Evolutionary conservation across 371 early-diverging fungal species (phyloP), one percentile per base, ranked within the genome.

Genomic region (Rhizopus microsporus): DNA sequence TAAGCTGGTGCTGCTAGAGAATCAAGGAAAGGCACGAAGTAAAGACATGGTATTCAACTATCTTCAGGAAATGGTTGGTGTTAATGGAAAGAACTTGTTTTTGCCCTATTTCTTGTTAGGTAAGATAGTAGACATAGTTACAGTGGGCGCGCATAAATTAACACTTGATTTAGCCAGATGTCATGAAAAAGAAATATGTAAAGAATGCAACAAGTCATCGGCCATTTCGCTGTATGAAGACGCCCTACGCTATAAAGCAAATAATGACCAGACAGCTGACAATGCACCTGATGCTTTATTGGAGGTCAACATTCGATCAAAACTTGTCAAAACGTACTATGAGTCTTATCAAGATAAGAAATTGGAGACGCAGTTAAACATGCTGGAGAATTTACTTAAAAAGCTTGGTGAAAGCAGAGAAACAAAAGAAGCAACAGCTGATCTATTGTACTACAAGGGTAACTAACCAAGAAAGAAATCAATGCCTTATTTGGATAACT

Each of bases 111-210:
- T 60, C 13, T 45, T 65, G 9, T 29, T 65, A 34, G 66, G 66
- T 65, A 65, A 56, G 37, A 34, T 8, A 44, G 13, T 35, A 33
- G 7, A 3, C 13, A 17, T 37, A 16, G 39, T 52, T 2, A 23
- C 31, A n/a, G n/a, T 13, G 7, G 17, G n/a, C 32, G 7, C 15
- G 45, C 3, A 1, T 51, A 12, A 29, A 17, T 9, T 52, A 38
- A 15, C 15, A 29, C 12, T 43, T 32, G 42, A 1, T 16, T 47
- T 35, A 65, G 66, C 49, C 2, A 65, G 54, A 60, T 57, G 57
- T 33, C 57, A 60, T 50, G 66, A 65, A 32, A 35, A 53, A 38
- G 61, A 56, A 30, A 56, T 65, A 16, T 65, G 66, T 44, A 8
- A 10, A 16, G 51, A 50, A 5, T 65, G 66, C 23, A 34, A 37